Evolutionary conservation across 345 rosid species (phyloP).

Genomic region (Aurinia saxatilis): DNA sequence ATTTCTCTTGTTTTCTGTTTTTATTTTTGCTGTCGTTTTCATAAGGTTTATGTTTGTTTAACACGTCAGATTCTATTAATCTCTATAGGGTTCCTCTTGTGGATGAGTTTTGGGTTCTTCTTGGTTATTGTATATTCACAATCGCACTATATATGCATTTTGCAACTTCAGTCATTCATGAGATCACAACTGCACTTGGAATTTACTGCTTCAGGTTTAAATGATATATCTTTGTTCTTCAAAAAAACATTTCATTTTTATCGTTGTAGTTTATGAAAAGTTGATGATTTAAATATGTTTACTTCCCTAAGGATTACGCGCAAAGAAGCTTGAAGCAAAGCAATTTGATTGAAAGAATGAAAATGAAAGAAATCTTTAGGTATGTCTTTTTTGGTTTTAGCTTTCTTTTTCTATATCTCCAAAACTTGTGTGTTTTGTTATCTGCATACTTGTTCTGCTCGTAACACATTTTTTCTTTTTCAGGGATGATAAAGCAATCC

Average conservation of each 20-base stretch:
- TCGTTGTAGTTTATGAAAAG: not conserved
- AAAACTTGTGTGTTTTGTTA: not conserved
- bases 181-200: conserved; percentile 92
- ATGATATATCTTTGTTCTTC: not conserved
- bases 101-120: conserved; percentile 92
- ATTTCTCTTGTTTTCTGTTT: not conserved
- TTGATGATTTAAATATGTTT: not conserved
- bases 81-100: conserved; percentile 73
- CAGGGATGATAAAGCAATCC: conserved; percentile 26
- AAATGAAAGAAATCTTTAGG: conserved; percentile 4
- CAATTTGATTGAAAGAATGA: not conserved
- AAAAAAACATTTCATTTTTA: not conserved
- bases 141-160: conserved; percentile 74
- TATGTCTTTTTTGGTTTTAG: not conserved
- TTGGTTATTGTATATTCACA: conserved; percentile 86
- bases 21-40: not conserved
- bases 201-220: conserved; percentile 93
- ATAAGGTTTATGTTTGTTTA: not conserved
- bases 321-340: conserved; percentile 66
- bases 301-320: conserved; percentile 58
- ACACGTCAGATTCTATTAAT: not conserved
- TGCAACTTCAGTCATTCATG: conserved; percentile 88
- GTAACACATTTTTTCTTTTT: not conserved
- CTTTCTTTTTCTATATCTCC: not conserved
- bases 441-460: not conserved